phyloP scores from a whole-genome alignment of 116 monocot genomes.

The Thalassia testudinum region DNA sequence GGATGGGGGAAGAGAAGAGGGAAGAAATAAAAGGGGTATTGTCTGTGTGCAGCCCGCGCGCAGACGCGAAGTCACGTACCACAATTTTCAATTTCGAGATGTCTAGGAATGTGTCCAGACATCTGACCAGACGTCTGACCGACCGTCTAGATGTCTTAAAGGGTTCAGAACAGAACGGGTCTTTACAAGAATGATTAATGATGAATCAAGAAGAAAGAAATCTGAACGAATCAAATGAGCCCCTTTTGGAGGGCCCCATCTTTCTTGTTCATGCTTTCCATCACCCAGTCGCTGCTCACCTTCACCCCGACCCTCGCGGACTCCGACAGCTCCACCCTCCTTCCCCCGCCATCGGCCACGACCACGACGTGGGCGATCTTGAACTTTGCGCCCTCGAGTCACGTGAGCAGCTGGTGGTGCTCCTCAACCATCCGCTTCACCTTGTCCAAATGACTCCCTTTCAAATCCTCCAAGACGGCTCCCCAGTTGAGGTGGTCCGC shows the following conservation, averaged over 20 bases:
- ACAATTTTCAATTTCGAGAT: too few species aligned
- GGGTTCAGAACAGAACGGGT: too few species aligned
- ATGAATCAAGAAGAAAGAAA: too few species aligned
- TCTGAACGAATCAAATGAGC: too few species aligned
- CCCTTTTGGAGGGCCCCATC: constrained; percentile 33
- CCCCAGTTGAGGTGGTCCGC: constrained; percentile 42
- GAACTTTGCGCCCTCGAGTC: constrained; percentile 29
- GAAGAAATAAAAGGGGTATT: too few species aligned
- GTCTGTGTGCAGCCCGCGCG: too few species aligned
- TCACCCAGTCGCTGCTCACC: constrained; percentile 55
- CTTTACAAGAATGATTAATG: too few species aligned
- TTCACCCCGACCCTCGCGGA: constrained; percentile 27
- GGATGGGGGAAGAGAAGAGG: too few species aligned
- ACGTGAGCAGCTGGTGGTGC: constrained; percentile 15
- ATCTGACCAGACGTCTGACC: too few species aligned
- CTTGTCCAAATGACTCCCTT: constrained; percentile 49
- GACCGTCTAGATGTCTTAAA: too few species aligned
- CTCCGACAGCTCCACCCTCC: constrained; percentile 37
- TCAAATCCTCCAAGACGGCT: constrained; percentile 14
- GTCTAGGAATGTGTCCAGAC: too few species aligned
- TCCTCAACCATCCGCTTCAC: constrained; percentile 46
- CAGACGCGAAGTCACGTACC: too few species aligned
- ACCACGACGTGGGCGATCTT: constrained; percentile 40
- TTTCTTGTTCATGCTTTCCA: constrained; percentile 37
- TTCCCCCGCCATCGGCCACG: constrained; percentile 12